phyloP scores from a whole-genome alignment of 2,329 filamentous ascomycete genomes.

The Penicillium sp. region DNA sequence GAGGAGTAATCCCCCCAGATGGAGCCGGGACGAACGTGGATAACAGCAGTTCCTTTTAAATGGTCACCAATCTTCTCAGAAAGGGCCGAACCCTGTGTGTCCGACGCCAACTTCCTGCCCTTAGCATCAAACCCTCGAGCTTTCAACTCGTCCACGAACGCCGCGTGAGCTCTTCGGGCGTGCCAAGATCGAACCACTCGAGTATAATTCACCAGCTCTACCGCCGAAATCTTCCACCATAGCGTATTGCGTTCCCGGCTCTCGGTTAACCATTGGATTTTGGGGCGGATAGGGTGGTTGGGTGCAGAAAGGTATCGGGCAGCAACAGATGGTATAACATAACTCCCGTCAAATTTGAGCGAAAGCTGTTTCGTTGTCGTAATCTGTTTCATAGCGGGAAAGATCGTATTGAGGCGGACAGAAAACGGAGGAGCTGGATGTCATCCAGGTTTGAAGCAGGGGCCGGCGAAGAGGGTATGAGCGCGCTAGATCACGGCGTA shows the following conservation, averaged over 20 bases:
- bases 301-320: conserved; percentile 34
- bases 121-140: conserved; percentile 50
- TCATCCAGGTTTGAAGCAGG: no score
- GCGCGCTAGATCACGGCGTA: no score
- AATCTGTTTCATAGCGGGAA: conserved; percentile 26
- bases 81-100: not conserved
- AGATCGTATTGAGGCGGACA: not conserved
- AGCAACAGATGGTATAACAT: conserved; percentile 34
- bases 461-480: no score
- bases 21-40: conserved; percentile 28
- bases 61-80: conserved; percentile 22
- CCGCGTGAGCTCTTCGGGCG: conserved; percentile 49
- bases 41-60: conserved; percentile 44
- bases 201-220: conserved; percentile 38
- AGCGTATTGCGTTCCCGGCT: conserved; percentile 49
- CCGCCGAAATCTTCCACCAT: conserved; percentile 53
- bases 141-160: conserved; percentile 52
- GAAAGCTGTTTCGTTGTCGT: conserved; percentile 26
- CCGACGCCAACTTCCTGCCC: conserved; percentile 29
- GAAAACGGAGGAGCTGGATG: not conserved
- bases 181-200: conserved; percentile 54
- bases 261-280: conserved; percentile 42
- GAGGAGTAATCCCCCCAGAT: conserved; percentile 20
- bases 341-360: conserved; percentile 31
- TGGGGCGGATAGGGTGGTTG: conserved; percentile 43